Evolutionary conservation across 768 basidiomycete genomes (phyloP), one percentile per base, ranked within the genome.

Genomic region (Podaxis carcinomalis): DNA sequence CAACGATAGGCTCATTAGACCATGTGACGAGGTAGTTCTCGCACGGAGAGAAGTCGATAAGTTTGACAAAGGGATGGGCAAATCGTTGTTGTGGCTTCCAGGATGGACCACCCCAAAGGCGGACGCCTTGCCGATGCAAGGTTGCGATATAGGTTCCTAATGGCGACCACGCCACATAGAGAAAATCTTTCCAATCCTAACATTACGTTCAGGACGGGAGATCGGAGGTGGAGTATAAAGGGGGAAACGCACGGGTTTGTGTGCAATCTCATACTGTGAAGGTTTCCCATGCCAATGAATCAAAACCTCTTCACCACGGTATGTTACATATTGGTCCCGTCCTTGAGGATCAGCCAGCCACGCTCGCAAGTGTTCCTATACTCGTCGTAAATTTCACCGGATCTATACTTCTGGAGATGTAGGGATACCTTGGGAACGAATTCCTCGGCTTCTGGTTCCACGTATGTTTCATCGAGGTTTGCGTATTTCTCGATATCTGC

Each of bases 1-100:
- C 89, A 42, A 88, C 82, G 65, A 98, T 95, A 13, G 95, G 87
- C 66, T 96, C 93, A 66, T 93, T 89, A 1, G 97, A 98, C 93
- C 95, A 98, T 44, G 97, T 98, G 68, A 98, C 92, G 62, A 99
- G 77, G 76, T 96, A 98, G 61, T 92, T 87, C 75, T 99, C 97
- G 77, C 90, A 92, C 3, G 97, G 94, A 7, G 96, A 98, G 75
- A 98, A 98, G 73, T 98, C 95, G 71, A 99, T 89, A 52, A 98
- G 82, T 74, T 94, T 94, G 68, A 96, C 93, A 58, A 95, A 81
- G 4, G 95, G 95, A 73, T 99, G 97, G 14, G 94, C 94, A 71
- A 97, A 98, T 50, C 93, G 89, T 69, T 91, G 88, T 64, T 92
- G 87, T 51, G 84, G 87, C 65, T 89, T 86, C 89, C 93, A 98